A percentile compares a stretch with the other conserved stretches of the same genome.
Evolutionary conservation across 2,329 filamentous ascomycete species (phyloP).

Genomic region (Exophiala oligosperma): DNA sequence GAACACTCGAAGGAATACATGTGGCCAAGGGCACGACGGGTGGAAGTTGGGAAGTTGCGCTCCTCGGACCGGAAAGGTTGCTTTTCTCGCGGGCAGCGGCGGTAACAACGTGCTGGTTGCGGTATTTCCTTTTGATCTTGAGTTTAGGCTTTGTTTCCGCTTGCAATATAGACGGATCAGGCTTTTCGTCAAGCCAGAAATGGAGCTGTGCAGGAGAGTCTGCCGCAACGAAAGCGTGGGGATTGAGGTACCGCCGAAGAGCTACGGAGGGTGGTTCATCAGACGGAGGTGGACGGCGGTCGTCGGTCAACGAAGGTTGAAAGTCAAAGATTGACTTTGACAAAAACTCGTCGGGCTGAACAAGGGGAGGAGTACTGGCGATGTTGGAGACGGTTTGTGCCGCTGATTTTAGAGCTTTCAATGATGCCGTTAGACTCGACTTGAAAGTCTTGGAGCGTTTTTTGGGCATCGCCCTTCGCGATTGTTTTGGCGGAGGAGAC

Average conservation of each 20-base stretch:
- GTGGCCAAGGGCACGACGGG: constrained; percentile 65
- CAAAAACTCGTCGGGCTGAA: constrained; percentile 60
- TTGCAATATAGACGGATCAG: neutral
- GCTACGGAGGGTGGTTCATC: constrained; percentile 56
- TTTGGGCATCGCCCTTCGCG: constrained; percentile 24
- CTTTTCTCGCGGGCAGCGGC: constrained; percentile 1
- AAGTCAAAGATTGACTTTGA: constrained; percentile 58
- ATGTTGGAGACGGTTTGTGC: constrained; percentile 63
- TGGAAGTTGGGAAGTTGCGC: constrained; percentile 35
- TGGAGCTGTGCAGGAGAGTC: constrained; percentile 48
- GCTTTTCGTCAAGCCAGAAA: constrained; percentile 41
- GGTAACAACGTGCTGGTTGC: constrained; percentile 18
- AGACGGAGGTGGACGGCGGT: constrained; percentile 58
- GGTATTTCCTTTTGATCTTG: constrained; percentile 27
- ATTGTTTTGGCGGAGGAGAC: constrained; percentile 29
- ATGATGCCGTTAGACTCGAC: constrained; percentile 63
- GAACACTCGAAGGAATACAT: constrained; percentile 45
- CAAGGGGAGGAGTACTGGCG: constrained; percentile 47
- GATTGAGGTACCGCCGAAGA: constrained; percentile 62
- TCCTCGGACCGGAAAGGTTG: neutral
- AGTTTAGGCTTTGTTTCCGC: constrained; percentile 13
- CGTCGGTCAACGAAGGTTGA: constrained; percentile 59
- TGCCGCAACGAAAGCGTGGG: constrained; percentile 31
- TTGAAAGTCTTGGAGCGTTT: constrained; percentile 51
- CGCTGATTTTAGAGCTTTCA: constrained; percentile 61